Conservation (phyloP, 2,329 filamentous ascomycete genomes). For the Alternaria viburni region DNA sequence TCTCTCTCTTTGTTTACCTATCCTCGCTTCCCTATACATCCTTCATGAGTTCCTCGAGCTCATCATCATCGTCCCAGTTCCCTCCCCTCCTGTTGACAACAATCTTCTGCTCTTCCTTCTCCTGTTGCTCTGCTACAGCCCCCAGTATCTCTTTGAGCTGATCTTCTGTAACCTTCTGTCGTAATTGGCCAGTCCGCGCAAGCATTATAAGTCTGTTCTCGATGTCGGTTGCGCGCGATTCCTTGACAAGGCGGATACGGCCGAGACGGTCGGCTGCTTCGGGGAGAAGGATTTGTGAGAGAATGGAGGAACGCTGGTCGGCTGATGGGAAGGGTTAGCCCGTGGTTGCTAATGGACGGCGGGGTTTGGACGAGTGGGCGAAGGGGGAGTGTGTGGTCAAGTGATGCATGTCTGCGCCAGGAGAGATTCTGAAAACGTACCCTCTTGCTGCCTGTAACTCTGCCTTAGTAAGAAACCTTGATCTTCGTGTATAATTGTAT, state of each 20-base stretch:
- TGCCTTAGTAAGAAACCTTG: not conserved
- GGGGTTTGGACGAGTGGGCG: conserved; percentile 18
- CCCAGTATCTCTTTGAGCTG: conserved; percentile 92
- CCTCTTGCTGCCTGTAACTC: conserved; percentile 25
- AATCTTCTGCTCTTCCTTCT: conserved; percentile 72
- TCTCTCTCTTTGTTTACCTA: not conserved
- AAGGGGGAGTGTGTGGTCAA: not conserved
- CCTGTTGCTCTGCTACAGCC: conserved; percentile 77
- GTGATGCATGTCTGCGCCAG: conserved; percentile 25
- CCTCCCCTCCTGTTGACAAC: conserved; percentile 83
- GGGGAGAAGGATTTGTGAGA: conserved; percentile 92
- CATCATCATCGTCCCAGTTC: conserved; percentile 78
- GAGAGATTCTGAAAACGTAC: conserved; percentile 45
- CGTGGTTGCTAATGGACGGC: conserved; percentile 32
- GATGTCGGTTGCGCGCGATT: conserved; percentile 84
- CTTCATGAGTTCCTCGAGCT: conserved; percentile 62
- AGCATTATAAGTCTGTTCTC: conserved; percentile 94
- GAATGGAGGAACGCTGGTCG: conserved; percentile 77
- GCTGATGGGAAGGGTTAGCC: conserved; percentile 53
- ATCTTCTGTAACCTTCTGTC: conserved; percentile 85
- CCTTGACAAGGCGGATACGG: conserved; percentile 94
- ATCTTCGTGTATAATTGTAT: not conserved
- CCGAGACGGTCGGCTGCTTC: conserved; percentile 91
- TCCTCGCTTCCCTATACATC: conserved; percentile 32
- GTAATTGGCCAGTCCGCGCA: conserved; percentile 83